A percentile compares a stretch with the other conserved stretches of the same genome.
These are phyloP conservation scores for Rhexocercosporidium sp. DNA, from an alignment of 2,329 filamentous ascomycete species.

Conservation along the genomic window DNA sequence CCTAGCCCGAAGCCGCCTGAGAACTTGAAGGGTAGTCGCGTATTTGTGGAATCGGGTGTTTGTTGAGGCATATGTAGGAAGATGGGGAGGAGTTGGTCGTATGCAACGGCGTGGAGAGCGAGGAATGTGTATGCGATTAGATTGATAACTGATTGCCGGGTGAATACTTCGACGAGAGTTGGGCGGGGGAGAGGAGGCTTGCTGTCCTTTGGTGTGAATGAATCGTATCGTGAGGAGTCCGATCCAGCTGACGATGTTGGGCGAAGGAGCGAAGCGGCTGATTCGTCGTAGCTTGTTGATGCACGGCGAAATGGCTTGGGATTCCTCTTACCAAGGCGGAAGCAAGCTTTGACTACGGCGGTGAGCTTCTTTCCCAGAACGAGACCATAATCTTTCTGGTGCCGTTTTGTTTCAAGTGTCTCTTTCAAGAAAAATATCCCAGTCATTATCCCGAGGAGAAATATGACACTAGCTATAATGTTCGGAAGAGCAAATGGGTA, in stretches of 20 bases:
- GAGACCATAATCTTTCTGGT: conserved; percentile 76
- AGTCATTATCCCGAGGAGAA: conserved; percentile 75
- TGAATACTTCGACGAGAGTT: conserved; percentile 70
- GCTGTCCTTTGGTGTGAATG: conserved; percentile 35
- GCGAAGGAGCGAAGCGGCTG: conserved; percentile 59
- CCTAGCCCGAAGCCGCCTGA: conserved; percentile 77
- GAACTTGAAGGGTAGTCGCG: conserved; percentile 78
- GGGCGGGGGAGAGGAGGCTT: conserved; percentile 42
- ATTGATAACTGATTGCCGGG: conserved; percentile 74
- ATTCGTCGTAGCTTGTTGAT: conserved; percentile 58
- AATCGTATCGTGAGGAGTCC: conserved; percentile 34
- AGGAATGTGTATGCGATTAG: conserved; percentile 80
- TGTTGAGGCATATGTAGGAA: conserved; percentile 79
- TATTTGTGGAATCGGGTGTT: conserved; percentile 58
- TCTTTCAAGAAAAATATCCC: conserved; percentile 85
- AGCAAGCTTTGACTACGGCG: conserved; percentile 39
- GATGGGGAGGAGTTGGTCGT: conserved; percentile 86
- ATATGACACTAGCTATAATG: conserved; percentile 75
- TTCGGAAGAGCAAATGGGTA: conserved; percentile 90
- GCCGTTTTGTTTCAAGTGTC: conserved; percentile 75
- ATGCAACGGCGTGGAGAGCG: conserved; percentile 81
- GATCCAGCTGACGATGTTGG: conserved; percentile 38
- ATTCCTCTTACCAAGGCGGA: conserved; percentile 20
- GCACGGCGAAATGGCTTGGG: conserved; percentile 42
- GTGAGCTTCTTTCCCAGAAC: conserved; percentile 71